Evolutionary conservation across 2,329 filamentous ascomycete species (phyloP), one percentile per base, ranked within the genome.

Genomic region (Blastomyces silverae): DNA sequence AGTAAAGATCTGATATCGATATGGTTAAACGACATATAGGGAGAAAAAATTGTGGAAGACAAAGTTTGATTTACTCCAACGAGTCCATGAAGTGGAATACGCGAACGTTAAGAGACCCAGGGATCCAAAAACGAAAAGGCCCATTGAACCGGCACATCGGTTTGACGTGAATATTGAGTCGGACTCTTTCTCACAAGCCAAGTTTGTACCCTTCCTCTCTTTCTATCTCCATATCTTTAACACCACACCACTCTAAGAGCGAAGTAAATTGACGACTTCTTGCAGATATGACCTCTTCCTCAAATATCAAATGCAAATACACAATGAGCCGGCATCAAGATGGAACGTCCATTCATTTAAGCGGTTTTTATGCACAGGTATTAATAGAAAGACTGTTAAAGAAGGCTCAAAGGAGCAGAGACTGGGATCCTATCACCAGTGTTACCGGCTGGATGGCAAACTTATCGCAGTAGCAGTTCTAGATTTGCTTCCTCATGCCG

Each of bases 391-490:
- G 28, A 73, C 74, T 1, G 71, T 75, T 28, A 74, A 74, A 48
- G 66, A 72, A 11, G 73, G 73, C 50, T 74, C 73, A 4, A 73
- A 70, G n/a, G 76, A 79, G 56, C 75, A 77, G 67, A 80, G 77
- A 67, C 69, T 81, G 5, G 80, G 80, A 0, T 82, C 80, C 22
- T 82, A 79, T 72, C 80, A 82, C 68, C 80, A 82, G 66, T 81
- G 79, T 69, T 82, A 82, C 67, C 77, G 80, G 37, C 69, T 82
- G 28, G 80, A 82, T 71, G 80, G 80, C 13, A 76, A 77, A 62
- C 72, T 82, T 55, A 76, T 82, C 63, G 80, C 80, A 0, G 78
- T 82, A 48, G 80, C 76, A 8, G 80, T 82, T 10, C 70, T 82
- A 59, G 80, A 82, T 65, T 67, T 82, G 31, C 70, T 82, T 50